Evolutionary conservation across 305 asterid species (phyloP).

Genomic region (Fraxinus dipetala): DNA sequence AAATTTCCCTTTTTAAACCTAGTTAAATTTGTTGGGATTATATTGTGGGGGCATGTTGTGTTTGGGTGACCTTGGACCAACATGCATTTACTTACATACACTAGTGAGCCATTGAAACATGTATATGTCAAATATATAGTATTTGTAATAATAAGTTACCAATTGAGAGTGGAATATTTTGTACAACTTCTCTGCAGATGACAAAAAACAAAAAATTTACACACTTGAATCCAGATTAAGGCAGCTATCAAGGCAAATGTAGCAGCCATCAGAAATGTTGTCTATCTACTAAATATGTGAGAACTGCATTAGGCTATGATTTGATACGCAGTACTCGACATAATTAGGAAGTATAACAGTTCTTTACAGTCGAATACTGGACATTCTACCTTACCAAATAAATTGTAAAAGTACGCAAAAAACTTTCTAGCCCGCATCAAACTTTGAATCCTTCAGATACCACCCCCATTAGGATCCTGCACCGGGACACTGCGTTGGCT

Average conservation of each 20-base stretch:
- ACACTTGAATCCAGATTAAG: conserved; percentile 16
- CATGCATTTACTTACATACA: not conserved
- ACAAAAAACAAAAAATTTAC: conserved; percentile 38
- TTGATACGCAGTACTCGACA: not conserved
- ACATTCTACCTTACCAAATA: not conserved
- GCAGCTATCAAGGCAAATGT: not conserved
- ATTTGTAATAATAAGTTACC: not conserved
- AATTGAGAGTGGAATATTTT: conserved; percentile 32
- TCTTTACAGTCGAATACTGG: not conserved
- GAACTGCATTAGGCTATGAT: not conserved
- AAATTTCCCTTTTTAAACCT: not conserved
- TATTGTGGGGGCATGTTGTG: not conserved
- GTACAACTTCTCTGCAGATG: conserved; percentile 45
- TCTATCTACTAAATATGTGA: not conserved
- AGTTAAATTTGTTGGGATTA: not conserved
- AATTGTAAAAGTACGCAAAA: not conserved
- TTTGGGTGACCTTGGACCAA: not conserved
- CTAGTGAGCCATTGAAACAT: not conserved
- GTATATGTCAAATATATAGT: not conserved
- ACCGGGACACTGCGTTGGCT: conserved; percentile 30
- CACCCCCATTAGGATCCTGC: conserved; percentile 39
- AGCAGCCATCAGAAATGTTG: conserved; percentile 16
- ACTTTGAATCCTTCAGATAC: conserved; percentile 40
- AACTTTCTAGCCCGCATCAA: not conserved
- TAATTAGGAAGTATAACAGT: not conserved